phyloP scores from a whole-genome alignment of 1,284 basidiomycete genomes.

The Leccinum subfulvum region DNA sequence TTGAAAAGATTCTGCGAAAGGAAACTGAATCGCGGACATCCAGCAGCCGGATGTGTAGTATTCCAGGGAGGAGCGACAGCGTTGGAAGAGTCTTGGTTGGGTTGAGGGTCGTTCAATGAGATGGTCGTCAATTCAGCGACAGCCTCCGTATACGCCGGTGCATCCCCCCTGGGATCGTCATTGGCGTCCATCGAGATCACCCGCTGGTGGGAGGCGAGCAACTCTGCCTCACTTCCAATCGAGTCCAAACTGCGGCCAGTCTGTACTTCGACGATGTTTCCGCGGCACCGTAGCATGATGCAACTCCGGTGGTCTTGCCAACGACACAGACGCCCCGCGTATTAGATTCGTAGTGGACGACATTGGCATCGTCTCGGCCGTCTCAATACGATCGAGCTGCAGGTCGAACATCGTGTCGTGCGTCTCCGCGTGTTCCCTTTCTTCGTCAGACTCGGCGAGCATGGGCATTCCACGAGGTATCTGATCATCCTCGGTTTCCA shows the following conservation, averaged over 20 bases:
- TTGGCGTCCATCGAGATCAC: constrained; percentile 21
- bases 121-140: constrained; percentile 29
- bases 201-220: constrained; percentile 28
- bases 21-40: constrained; percentile 29
- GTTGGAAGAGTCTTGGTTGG: background rate
- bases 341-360: constrained; percentile 27
- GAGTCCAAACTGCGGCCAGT: constrained; percentile 22
- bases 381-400: constrained; percentile 22
- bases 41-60: background rate
- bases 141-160: constrained; percentile 65
- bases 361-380: constrained; percentile 26
- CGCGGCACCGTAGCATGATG: constrained; percentile 5
- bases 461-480: constrained; percentile 31
- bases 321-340: constrained; percentile 4
- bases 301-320: constrained; percentile 20
- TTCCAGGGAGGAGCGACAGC: background rate
- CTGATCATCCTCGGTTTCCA: constrained; percentile 35
- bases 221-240: constrained; percentile 23
- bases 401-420: constrained; percentile 17
- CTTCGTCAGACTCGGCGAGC: constrained; percentile 32
- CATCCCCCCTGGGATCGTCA: constrained; percentile 49
- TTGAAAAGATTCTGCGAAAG: constrained; percentile 24
- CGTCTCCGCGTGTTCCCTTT: constrained; percentile 18
- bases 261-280: constrained; percentile 14
- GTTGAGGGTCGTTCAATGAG: constrained; percentile 15